Conservation (phyloP, 306 rosid species). For the Arachis hypogaea region DNA sequence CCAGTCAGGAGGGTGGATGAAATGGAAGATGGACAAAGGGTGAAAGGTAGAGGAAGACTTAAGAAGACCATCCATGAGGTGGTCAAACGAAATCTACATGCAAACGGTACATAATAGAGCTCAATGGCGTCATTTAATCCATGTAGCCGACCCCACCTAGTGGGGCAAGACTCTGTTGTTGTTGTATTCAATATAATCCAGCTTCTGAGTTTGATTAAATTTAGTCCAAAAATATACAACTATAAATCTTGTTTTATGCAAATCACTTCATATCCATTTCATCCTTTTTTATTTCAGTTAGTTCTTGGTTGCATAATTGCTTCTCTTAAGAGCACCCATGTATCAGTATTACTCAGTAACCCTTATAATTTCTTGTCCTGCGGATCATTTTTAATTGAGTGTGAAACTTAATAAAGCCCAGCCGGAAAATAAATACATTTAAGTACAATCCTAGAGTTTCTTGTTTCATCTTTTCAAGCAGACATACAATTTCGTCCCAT, state of each 20-base stretch:
- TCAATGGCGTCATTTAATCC: too few species aligned
- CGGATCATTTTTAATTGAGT: background rate
- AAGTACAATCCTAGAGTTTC: slow-evolving; percentile 9
- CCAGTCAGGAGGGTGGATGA: too few species aligned
- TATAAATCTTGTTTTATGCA: background rate
- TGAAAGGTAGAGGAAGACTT: too few species aligned
- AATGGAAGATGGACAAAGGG: too few species aligned
- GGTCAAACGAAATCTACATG: too few species aligned
- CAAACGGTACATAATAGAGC: too few species aligned
- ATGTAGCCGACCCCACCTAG: too few species aligned
- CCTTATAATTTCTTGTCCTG: too few species aligned
- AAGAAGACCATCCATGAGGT: too few species aligned
- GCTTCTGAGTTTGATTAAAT: slow-evolving; percentile 1
- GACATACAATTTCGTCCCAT: background rate
- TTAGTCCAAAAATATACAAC: slow-evolving; percentile 27
- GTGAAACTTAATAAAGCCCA: slow-evolving; percentile 31
- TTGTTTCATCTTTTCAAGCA: slow-evolving; percentile 12
- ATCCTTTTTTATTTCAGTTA: background rate
- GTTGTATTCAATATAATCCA: slow-evolving; percentile 13
- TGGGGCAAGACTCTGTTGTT: too few species aligned
- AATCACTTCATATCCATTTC: background rate
- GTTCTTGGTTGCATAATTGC: background rate
- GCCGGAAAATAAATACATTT: slow-evolving; percentile 17
- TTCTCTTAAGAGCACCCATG: slow-evolving; percentile 20
- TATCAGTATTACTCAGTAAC: slow-evolving; percentile 9